Percentiles rank a stretch among this genome's conserved stretches.
Conservation (phyloP, 2,329 filamentous ascomycete genomes). For the Leptographium wingfieldii region DNA sequence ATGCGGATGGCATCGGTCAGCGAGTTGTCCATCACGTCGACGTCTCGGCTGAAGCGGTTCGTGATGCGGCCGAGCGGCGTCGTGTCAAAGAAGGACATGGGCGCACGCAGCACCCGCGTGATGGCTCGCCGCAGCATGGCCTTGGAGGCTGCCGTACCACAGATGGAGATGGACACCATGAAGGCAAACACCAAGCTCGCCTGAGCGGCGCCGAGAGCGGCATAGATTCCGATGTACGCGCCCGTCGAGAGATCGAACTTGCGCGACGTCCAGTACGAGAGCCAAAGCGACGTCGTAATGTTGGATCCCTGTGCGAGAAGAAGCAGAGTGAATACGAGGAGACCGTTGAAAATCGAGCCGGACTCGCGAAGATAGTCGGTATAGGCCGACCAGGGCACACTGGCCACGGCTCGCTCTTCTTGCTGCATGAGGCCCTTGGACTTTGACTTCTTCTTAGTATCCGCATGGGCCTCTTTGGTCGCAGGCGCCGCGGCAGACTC, state of each 20-base stretch:
- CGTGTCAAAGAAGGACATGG: conserved; percentile 94
- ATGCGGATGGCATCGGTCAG: conserved; percentile 82
- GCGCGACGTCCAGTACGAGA: conserved; percentile 84
- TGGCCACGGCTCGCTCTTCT: conserved; percentile 57
- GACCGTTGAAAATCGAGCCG: conserved; percentile 55
- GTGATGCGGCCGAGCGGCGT: conserved; percentile 91
- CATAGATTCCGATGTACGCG: conserved; percentile 60
- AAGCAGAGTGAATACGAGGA: conserved; percentile 50
- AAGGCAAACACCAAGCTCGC: conserved; percentile 69
- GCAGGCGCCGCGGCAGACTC: conserved; percentile 25
- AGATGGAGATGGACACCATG: conserved; percentile 62
- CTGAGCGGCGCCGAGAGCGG: conserved; percentile 58
- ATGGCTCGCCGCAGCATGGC: conserved; percentile 73
- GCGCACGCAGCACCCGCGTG: conserved; percentile 55
- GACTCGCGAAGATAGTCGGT: conserved; percentile 64
- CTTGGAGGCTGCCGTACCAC: conserved; percentile 72
- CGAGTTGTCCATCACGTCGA: conserved; percentile 93
- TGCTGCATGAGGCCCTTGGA: conserved; percentile 57
- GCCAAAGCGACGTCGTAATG: conserved; percentile 79
- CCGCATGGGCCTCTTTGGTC: conserved; percentile 22
- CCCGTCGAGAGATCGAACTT: conserved; percentile 56
- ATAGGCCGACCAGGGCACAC: conserved; percentile 73
- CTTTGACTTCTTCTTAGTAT: conserved; percentile 43
- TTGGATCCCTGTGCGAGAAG: conserved; percentile 69
- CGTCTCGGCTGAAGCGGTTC: conserved; percentile 90